Evolutionary conservation across 2,329 filamentous ascomycete genomes (phyloP), one percentile per base, ranked within the genome.

Genomic region (Exophiala sp.): DNA sequence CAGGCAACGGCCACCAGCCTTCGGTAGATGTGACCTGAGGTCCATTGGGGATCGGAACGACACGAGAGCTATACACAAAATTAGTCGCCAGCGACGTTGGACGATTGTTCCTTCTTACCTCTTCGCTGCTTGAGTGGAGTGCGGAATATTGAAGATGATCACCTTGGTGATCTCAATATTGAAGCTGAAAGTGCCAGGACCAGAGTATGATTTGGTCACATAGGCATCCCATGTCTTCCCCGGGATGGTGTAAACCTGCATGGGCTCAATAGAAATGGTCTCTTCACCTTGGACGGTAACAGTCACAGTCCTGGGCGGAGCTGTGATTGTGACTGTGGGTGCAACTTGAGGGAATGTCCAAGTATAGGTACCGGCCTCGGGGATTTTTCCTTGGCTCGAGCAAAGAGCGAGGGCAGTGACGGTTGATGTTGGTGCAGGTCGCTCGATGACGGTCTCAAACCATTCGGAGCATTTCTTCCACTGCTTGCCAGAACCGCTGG

Each of bases 321-420:
- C 47, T 2, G 46, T 50, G 18, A 53, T 46, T 5, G 51, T 53
- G 8, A 45, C 40, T 11, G 50, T 34, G 21, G 50, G 45, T 3
- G 47, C 51, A 23, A 43, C 16, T 22, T 52, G 53, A 24, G 53
- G 50, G 34, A 56, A 56, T 11, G 53, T 56, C 42, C 52, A 56
- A 14, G 53, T 56, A 32, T 56, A 56, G 11, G 43, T 50, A 23
- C 53, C 53, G 14, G 46, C 46, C 30, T 13, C 9, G 9, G 44
- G 37, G 14, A 56, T 43, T 3, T 37, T 45, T 5, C 50, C 47
- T 13, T 50, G 8, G 24, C 39, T 50, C 2, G 50, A 53, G 44
- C 50, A 52, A 6, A 30, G 45, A 16, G 47, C 50, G 30, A n/a
- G 21, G 21, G 46, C 41, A 14, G 49, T 51, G 38, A 47, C 46